Evolutionary conservation across 1,284 basidiomycete genomes (phyloP).

Genomic region (Ceratobasidium sp.): DNA sequence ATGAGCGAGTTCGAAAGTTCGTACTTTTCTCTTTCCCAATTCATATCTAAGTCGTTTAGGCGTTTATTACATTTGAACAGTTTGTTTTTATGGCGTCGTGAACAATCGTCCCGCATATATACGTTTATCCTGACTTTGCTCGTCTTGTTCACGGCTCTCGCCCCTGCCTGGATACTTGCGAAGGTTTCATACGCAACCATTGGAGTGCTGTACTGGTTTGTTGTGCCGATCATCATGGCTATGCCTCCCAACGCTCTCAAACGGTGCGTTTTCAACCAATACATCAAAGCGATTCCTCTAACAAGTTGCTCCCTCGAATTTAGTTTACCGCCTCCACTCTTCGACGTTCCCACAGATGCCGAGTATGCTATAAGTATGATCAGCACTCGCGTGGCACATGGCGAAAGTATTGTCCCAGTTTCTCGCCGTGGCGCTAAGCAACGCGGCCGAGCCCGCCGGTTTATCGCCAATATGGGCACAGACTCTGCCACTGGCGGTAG

Average conservation of each 20-base stretch:
- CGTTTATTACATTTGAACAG: conserved; percentile 52
- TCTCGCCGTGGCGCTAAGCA: conserved; percentile 6
- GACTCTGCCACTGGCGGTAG: not conserved
- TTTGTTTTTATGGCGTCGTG: conserved; percentile 70
- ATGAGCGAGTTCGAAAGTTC: conserved; percentile 77
- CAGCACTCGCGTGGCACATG: conserved; percentile 65
- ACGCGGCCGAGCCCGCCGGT: conserved; percentile 23
- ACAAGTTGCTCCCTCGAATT: conserved; percentile 42
- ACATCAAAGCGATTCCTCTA: not conserved
- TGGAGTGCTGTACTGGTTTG: conserved; percentile 71
- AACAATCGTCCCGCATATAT: conserved; percentile 62
- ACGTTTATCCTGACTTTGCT: conserved; percentile 55
- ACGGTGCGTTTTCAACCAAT: conserved; percentile 55
- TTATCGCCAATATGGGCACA: conserved; percentile 13
- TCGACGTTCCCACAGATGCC: conserved; percentile 69
- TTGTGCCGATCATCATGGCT: conserved; percentile 65
- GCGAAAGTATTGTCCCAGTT: conserved; percentile 59
- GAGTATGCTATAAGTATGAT: conserved; percentile 76
- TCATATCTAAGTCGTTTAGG: not conserved
- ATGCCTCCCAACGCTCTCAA: conserved; percentile 61
- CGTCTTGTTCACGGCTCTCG: conserved; percentile 57
- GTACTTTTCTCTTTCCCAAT: conserved; percentile 47
- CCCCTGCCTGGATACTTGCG: conserved; percentile 63
- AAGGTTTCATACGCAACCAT: conserved; percentile 61
- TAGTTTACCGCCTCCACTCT: conserved; percentile 61